Evolutionary conservation across 2,329 filamentous ascomycete genomes (phyloP).

Genomic region (Exophiala xenobiotica): DNA sequence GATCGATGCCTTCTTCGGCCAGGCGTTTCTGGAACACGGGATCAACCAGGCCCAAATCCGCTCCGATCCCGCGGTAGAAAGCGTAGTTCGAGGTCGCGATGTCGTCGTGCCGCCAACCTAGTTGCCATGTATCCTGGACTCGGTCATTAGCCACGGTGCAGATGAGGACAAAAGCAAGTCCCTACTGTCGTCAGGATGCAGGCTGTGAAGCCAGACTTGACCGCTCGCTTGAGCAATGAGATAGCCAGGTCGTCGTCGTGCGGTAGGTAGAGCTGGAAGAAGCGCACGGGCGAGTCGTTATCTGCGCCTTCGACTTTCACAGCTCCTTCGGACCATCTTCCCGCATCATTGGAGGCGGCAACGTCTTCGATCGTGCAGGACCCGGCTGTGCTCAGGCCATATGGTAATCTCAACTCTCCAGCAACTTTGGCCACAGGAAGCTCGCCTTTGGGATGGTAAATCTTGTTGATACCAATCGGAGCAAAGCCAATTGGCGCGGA

Average conservation of each 20-base stretch:
- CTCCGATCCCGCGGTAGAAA: constrained; percentile 61
- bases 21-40: constrained; percentile 59
- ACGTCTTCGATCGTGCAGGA: constrained; percentile 59
- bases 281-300: constrained; percentile 43
- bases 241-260: constrained; percentile 61
- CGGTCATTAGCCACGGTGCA: background rate
- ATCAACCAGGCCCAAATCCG: constrained; percentile 58
- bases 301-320: constrained; percentile 29
- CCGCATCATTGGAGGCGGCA: constrained; percentile 53
- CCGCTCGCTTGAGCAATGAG: constrained; percentile 56
- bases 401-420: constrained; percentile 59
- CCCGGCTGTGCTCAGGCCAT: constrained; percentile 60
- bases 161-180: no score
- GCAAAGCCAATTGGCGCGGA: constrained; percentile 64
- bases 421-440: constrained; percentile 60
- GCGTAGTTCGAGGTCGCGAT: constrained; percentile 59
- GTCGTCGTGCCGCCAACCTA: constrained; percentile 62
- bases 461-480: constrained; percentile 65
- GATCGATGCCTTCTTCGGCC: constrained; percentile 54
- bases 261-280: constrained; percentile 65
- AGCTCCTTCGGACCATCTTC: constrained; percentile 21
- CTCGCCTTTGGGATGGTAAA: constrained; percentile 61
- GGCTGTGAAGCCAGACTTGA: constrained; percentile 55
- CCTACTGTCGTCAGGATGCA: constrained; percentile 53
- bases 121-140: constrained; percentile 53